phyloP scores from a whole-genome alignment of 2,329 filamentous ascomycete species.

The Leptodontidium sp. region DNA sequence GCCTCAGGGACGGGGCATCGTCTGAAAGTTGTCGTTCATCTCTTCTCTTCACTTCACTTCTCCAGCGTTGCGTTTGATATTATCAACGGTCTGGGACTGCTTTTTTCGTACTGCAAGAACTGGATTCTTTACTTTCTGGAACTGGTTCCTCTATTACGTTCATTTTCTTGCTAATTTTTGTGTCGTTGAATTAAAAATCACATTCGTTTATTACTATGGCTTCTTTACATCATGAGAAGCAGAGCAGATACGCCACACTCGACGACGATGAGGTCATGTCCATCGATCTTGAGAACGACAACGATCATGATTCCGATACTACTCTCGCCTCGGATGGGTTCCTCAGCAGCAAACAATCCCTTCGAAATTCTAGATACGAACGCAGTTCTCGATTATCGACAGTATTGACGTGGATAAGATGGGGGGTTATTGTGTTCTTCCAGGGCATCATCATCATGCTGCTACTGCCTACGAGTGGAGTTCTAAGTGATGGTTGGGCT shows the following conservation, averaged over 20 bases:
- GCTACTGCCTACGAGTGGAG: conserved; percentile 36
- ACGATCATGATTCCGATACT: conserved; percentile 40
- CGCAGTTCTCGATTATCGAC: conserved; percentile 22
- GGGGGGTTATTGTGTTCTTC: conserved; percentile 41
- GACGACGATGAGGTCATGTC: conserved; percentile 17
- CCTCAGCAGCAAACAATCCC: conserved; percentile 30
- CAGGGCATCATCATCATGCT: conserved; percentile 44
- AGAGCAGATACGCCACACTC: conserved; percentile 8
- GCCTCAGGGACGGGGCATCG: not conserved
- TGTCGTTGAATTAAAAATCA: not conserved
- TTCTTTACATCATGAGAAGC: conserved; percentile 8
- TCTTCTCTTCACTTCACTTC: not conserved
- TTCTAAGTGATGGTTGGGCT: conserved; percentile 30
- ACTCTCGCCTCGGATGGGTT: conserved; percentile 40
- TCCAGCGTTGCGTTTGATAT: not conserved
- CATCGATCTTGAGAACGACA: conserved; percentile 20
- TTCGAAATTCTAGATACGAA: conserved; percentile 26
- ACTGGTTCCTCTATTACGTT: conserved; percentile 13
- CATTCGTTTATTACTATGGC: conserved; percentile 23
- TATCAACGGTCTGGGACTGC: conserved; percentile 12
- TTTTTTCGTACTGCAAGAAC: conserved; percentile 22
- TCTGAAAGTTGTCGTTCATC: conserved; percentile 11
- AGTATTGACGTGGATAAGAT: conserved; percentile 43
- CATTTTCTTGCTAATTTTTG: not conserved
- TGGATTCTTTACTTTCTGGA: conserved; percentile 26